These are phyloP conservation scores for Tulasnella sp. DNA, from an alignment of 768 basidiomycete genomes.

Conservation along the genomic window DNA sequence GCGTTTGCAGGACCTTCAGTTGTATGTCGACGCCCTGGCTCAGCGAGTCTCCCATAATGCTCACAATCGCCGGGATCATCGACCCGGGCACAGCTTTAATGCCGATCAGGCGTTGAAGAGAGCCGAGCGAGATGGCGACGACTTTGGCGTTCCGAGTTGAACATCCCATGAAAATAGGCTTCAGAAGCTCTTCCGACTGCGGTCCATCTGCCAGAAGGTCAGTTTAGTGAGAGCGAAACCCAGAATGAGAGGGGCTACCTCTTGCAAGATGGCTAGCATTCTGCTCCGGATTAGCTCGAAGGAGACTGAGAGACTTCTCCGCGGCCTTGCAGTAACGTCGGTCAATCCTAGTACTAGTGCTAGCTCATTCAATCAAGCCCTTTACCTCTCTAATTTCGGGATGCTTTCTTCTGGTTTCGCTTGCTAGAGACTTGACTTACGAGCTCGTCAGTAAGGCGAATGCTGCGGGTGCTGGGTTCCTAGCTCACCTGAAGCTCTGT, in stretches of 20 bases:
- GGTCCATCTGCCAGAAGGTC: slow-evolving; percentile 59
- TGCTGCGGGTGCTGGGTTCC: slow-evolving; percentile 21
- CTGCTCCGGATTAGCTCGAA: slow-evolving; percentile 81
- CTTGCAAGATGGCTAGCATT: slow-evolving; percentile 71
- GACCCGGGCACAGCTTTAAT: slow-evolving; percentile 83
- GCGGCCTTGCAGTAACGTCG: slow-evolving; percentile 60
- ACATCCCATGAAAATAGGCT: slow-evolving; percentile 92
- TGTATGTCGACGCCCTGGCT: slow-evolving; percentile 97
- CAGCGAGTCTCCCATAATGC: slow-evolving; percentile 84
- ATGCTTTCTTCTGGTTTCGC: slow-evolving; percentile 85
- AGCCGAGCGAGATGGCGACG: slow-evolving; percentile 87
- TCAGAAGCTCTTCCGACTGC: slow-evolving; percentile 77
- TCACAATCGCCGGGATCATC: slow-evolving; percentile 76
- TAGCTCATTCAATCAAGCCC: no score
- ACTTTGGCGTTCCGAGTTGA: slow-evolving; percentile 93
- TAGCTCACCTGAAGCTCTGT: slow-evolving; percentile 63
- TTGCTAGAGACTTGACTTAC: slow-evolving; percentile 70
- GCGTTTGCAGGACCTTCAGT: slow-evolving; percentile 87
- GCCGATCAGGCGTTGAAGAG: slow-evolving; percentile 85
- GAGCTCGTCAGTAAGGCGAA: slow-evolving; percentile 6
- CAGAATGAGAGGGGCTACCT: slow-evolving; percentile 51
- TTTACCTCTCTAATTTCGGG: slow-evolving; percentile 91
- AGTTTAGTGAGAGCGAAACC: slow-evolving; percentile 22
- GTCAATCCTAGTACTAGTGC: slow-evolving; percentile 23
- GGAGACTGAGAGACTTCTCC: slow-evolving; percentile 80